Evolutionary conservation across 164 flowering plant genomes (phyloP).

Genomic region (Vitis cinerea): DNA sequence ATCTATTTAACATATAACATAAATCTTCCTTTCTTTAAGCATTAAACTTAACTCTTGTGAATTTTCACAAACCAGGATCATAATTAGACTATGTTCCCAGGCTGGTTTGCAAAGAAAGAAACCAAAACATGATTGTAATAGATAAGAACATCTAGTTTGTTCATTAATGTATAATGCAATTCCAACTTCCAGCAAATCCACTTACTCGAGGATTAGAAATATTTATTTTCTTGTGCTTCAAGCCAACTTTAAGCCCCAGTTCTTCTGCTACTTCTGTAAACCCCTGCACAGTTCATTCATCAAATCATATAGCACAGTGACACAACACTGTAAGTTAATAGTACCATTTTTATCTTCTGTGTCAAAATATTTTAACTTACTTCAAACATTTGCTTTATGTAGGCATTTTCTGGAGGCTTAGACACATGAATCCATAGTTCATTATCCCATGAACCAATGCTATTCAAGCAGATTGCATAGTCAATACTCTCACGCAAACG

Average conservation of each 20-base stretch:
- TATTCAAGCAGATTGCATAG: slow-evolving; percentile 95
- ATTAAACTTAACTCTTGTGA: neutral
- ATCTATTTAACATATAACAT: neutral
- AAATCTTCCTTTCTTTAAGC: no score
- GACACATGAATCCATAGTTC: slow-evolving; percentile 88
- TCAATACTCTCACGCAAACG: slow-evolving; percentile 94
- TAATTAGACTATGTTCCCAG: neutral
- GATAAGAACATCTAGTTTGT: neutral
- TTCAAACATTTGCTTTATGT: slow-evolving; percentile 83
- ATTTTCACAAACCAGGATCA: neutral
- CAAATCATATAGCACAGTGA: slow-evolving; percentile 10
- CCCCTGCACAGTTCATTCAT: slow-evolving; percentile 49
- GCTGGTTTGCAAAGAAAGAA: neutral
- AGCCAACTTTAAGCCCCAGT: slow-evolving; percentile 69
- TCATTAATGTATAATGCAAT: neutral
- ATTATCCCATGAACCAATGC: slow-evolving; percentile 74
- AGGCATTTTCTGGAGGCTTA: slow-evolving; percentile 98
- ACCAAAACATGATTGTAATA: neutral
- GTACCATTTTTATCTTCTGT: neutral
- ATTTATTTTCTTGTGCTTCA: slow-evolving; percentile 97
- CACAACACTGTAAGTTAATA: neutral
- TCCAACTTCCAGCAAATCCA: slow-evolving; percentile 3
- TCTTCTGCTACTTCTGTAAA: slow-evolving; percentile 72
- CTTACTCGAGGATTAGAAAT: slow-evolving; percentile 96
- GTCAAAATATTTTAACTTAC: slow-evolving; percentile 33